phyloP scores from a whole-genome alignment of 2,329 filamentous ascomycete species.

The Colletotrichum phormii region DNA sequence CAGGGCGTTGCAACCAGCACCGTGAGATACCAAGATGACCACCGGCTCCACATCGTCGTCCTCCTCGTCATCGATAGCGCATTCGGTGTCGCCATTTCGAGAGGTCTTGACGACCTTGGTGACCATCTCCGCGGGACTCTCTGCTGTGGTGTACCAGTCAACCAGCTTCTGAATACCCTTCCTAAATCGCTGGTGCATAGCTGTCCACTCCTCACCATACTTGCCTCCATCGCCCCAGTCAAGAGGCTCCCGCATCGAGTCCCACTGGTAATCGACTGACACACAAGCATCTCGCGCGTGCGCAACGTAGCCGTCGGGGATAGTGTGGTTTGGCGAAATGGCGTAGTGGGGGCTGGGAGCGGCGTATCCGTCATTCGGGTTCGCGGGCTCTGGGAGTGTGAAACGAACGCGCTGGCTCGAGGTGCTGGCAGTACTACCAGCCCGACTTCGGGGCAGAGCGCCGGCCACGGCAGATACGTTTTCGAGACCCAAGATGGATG shows the following conservation, averaged over 20 bases:
- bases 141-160: slow-evolving; percentile 79
- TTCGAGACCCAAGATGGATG: slow-evolving; percentile 38
- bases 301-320: slow-evolving; percentile 88
- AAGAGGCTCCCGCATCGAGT: slow-evolving; percentile 83
- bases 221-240: slow-evolving; percentile 90
- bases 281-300: slow-evolving; percentile 91
- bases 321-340: slow-evolving; percentile 81
- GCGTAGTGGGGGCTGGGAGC: slow-evolving; percentile 86
- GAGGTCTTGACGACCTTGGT: slow-evolving; percentile 55
- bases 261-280: slow-evolving; percentile 94
- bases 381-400: slow-evolving; percentile 23
- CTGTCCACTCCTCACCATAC: slow-evolving; percentile 93
- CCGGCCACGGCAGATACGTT: slow-evolving; percentile 47
- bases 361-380: slow-evolving; percentile 67
- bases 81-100: slow-evolving; percentile 46
- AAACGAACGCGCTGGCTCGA: slow-evolving; percentile 36
- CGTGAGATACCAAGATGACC: slow-evolving; percentile 90
- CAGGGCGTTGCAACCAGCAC: slow-evolving; percentile 94
- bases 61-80: slow-evolving; percentile 56
- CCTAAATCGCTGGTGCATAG: slow-evolving; percentile 93
- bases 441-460: slow-evolving; percentile 47
- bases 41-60: slow-evolving; percentile 80
- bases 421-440: slow-evolving; percentile 40
- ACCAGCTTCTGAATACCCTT: slow-evolving; percentile 82
- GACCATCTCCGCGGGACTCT: slow-evolving; percentile 63